Evolutionary conservation across 345 rosid species (phyloP).

Genomic region (Acer campestre): DNA sequence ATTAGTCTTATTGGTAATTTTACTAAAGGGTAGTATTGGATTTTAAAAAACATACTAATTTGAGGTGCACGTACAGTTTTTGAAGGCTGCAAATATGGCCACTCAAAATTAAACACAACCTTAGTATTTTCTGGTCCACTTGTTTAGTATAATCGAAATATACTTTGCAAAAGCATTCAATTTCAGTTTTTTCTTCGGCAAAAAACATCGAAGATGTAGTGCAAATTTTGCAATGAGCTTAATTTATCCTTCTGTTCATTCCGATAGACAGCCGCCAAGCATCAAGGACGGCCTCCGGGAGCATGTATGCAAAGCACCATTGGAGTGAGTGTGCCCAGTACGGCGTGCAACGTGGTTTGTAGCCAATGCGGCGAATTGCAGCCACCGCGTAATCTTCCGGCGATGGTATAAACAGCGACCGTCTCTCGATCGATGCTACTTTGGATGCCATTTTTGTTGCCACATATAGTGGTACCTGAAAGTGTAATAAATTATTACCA

Average conservation of each 20-base stretch:
- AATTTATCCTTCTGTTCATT: constrained; percentile 40
- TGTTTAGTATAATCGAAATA: too few relatives aligned
- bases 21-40: too few relatives aligned
- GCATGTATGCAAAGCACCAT: constrained; percentile 56
- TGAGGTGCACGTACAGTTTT: too few relatives aligned
- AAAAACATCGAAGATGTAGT: neutral
- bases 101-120: too few relatives aligned
- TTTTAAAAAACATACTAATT: too few relatives aligned
- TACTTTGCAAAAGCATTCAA: neutral
- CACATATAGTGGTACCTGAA: constrained; percentile 74
- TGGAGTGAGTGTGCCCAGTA: constrained; percentile 81
- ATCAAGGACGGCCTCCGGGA: constrained; percentile 60
- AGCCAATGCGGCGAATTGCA: constrained; percentile 58
- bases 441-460: constrained; percentile 74
- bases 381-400: constrained; percentile 61
- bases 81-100: too few relatives aligned
- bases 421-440: constrained; percentile 50
- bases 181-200: neutral
- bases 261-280: constrained; percentile 86
- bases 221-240: neutral
- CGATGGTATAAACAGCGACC: constrained; percentile 60
- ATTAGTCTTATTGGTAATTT: too few relatives aligned
- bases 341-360: constrained; percentile 66
- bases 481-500: too few relatives aligned
- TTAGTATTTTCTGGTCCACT: too few relatives aligned